A percentile compares a stretch with the other conserved stretches of the same genome.
These are phyloP conservation scores for Usnea hakonensis DNA, from an alignment of 495 filamentous ascomycete genomes.

Conservation along the genomic window DNA sequence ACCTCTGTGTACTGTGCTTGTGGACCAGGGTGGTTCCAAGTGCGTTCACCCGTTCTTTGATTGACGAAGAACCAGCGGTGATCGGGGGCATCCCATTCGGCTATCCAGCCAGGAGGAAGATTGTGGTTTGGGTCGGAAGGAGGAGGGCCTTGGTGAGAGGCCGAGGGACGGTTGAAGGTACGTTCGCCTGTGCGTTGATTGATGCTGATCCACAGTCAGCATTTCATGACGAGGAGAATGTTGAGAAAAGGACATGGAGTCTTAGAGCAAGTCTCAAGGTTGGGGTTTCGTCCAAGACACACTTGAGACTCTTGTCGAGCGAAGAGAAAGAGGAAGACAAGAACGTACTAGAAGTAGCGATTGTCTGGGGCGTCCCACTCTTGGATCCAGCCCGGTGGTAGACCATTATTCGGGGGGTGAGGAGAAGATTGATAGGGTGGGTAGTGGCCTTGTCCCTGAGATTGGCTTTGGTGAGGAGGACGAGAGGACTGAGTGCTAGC, in stretches of 20 bases:
- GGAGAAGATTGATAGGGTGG: not conserved
- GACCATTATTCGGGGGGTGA: not conserved
- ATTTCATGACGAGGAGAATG: not conserved
- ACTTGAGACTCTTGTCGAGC: not conserved
- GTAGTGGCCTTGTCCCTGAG: not conserved
- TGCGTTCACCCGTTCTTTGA: not conserved
- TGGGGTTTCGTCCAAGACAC: not conserved
- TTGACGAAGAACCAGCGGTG: conserved; percentile 2
- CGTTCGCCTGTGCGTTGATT: not conserved
- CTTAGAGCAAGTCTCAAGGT: not conserved
- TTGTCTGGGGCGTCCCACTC: conserved; percentile 1
- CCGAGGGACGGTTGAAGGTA: not conserved
- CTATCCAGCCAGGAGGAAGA: not conserved
- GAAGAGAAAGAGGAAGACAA: not conserved
- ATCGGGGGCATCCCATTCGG: not conserved
- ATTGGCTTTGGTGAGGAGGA: not conserved
- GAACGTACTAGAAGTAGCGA: not conserved
- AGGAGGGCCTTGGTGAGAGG: not conserved
- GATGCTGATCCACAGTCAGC: not conserved
- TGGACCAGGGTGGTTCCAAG: not conserved
- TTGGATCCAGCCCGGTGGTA: not conserved
- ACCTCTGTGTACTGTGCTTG: not conserved
- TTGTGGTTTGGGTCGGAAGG: not conserved
- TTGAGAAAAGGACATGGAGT: not conserved
- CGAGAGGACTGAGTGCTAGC: not conserved